These are phyloP conservation scores for Canavalia ensiformis DNA, from an alignment of 306 rosid species.

Conservation along the genomic window DNA sequence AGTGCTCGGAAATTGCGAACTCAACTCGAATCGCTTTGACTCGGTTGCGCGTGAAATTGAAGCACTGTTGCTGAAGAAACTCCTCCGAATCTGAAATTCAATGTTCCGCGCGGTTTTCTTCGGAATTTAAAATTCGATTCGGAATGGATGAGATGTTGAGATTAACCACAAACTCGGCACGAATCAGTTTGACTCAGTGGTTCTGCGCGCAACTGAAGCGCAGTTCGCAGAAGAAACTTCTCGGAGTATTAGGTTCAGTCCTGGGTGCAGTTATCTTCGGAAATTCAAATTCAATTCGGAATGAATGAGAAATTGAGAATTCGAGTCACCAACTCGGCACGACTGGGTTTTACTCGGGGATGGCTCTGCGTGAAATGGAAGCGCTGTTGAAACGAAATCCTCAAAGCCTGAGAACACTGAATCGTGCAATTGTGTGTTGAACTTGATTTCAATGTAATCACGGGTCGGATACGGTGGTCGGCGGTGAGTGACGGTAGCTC, in stretches of 20 bases:
- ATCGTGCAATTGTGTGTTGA: neutral
- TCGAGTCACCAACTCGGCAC: neutral
- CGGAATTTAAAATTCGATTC: neutral
- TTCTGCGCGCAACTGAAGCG: slow-evolving; percentile 15
- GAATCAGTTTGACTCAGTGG: slow-evolving; percentile 17
- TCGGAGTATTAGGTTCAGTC: neutral
- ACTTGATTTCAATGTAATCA: neutral
- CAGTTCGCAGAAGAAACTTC: neutral
- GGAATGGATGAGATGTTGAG: neutral
- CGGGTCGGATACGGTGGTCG: neutral
- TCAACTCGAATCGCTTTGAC: slow-evolving; percentile 12
- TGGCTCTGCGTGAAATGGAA: slow-evolving; percentile 22
- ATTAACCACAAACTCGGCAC: neutral
- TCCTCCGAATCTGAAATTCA: neutral
- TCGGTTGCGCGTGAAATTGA: slow-evolving; percentile 19
- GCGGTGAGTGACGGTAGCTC: slow-evolving; percentile 2
- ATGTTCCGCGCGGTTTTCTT: neutral
- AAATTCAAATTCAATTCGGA: neutral
- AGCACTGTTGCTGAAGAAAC: neutral
- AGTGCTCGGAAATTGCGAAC: neutral
- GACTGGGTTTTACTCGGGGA: neutral
- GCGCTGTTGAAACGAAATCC: neutral
- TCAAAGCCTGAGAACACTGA: neutral
- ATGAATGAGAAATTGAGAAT: neutral
- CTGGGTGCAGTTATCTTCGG: neutral